Conservation (phyloP, 257 asterid species). For the Nicotiana attenuata region DNA sequence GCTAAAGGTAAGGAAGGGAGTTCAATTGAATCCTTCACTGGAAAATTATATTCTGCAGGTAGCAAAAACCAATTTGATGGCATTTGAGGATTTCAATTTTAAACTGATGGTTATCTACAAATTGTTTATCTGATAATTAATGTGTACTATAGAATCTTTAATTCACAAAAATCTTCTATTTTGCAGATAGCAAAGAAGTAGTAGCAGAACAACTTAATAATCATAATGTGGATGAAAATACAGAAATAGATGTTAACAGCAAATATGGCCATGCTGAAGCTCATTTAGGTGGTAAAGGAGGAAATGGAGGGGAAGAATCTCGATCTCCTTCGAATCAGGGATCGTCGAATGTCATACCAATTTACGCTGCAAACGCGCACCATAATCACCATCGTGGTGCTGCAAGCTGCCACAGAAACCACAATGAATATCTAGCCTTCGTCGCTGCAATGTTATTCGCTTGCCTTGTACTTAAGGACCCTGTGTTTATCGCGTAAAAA, state of each 20-base stretch:
- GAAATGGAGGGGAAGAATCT: constrained; percentile 16
- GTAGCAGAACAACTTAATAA: not conserved
- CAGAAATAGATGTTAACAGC: not conserved
- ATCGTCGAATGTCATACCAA: constrained; percentile 31
- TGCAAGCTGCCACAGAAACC: constrained; percentile 13
- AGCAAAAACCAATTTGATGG: too few species aligned
- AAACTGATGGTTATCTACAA: not conserved
- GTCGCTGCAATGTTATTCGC: constrained; percentile 18
- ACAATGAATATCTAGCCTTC: constrained; percentile 4
- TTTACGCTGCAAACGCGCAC: constrained; percentile 25
- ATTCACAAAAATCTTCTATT: not conserved
- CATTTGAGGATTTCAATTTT: not conserved
- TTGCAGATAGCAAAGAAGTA: not conserved
- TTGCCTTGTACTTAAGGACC: constrained; percentile 3
- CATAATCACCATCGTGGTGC: constrained; percentile 26
- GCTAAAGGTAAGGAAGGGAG: too few species aligned
- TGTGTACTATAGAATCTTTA: not conserved
- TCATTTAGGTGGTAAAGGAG: constrained; percentile 11
- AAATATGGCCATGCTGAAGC: constrained; percentile 18
- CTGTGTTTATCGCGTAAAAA: not conserved
- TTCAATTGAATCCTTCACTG: too few species aligned
- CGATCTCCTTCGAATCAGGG: constrained; percentile 24
- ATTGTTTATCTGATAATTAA: not conserved
- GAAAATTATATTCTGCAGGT: too few species aligned
- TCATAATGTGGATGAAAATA: not conserved